Base-by-base conservation (phyloP, 2,329 filamentous ascomycete genomes). In the Trematosphaeria pertusa region DNA sequence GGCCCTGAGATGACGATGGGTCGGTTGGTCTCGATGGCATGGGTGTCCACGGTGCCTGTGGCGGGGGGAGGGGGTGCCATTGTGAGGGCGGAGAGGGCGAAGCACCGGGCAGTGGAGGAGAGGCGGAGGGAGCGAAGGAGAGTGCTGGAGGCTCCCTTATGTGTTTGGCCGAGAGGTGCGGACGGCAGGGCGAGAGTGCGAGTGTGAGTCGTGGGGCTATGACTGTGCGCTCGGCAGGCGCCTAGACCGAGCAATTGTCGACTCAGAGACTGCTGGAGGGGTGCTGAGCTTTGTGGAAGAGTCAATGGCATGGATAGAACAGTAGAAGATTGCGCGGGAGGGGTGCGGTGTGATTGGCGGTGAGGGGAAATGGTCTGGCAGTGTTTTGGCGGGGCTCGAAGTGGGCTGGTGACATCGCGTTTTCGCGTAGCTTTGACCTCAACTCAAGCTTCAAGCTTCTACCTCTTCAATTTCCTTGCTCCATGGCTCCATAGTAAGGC, bases 1-100 rank as follows among this genome's bases (percentile, higher is more conserved):
- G 89, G 89, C 45, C 89, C 89, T 37, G 86, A 90, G 72, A 94
- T 87, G 61, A 94, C 85, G 63, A 93, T 79, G 11, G 88, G 88
- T 19, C 52, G 52, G 54, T 64, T 40, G 4, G 48, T 36, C 35
- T 48, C 31, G 33, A 65, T 48, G 21, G 64, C 56, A 14, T 54
- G 51, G 32, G 54, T 59, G 39, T 59, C 51, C 28, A 56, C 43
- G n/a, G n/a, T n/a, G n/a, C n/a, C n/a, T n/a, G n/a, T n/a, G n/a
- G n/a, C n/a, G 22, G 59, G 53, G 10, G 48, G 48, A 38, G 46
- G 44, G 35, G 62, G 61, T 2, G 65, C 56, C 64, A 68, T 67
- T 15, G 37, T 62, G 48, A 22, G 50, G 17, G 54, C 35, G 46
- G 47, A 48, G 37, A 39, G 21, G 32, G 20, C 22, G 19, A 48